phyloP scores from a whole-genome alignment of 2,329 filamentous ascomycete species.

The Chaetomiaceae sp. region DNA sequence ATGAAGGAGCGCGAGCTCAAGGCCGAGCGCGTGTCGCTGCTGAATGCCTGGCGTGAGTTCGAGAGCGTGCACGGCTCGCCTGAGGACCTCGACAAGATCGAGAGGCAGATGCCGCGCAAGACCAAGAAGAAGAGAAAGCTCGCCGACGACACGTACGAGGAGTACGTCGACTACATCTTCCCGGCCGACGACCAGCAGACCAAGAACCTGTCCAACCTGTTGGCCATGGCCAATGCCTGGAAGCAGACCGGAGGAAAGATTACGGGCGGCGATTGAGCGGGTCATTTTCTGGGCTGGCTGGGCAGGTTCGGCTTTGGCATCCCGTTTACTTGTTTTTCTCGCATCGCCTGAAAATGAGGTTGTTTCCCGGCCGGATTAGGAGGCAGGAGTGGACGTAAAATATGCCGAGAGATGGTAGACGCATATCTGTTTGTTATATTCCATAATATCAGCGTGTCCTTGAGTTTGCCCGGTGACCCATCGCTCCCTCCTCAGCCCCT shows the following conservation, averaged over 20 bases:
- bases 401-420: too few species aligned
- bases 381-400: too few species aligned
- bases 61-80: constrained; percentile 76
- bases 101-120: constrained; percentile 88
- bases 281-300: too few species aligned
- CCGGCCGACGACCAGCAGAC: constrained; percentile 87
- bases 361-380: too few species aligned
- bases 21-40: constrained; percentile 85
- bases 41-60: constrained; percentile 90
- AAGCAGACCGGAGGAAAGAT: constrained; percentile 56
- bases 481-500: too few species aligned
- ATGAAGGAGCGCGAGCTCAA: constrained; percentile 90
- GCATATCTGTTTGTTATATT: too few species aligned
- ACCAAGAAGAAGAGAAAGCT: constrained; percentile 89
- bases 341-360: too few species aligned
- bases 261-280: constrained; percentile 24
- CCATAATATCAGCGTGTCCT: too few species aligned
- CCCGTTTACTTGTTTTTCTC: too few species aligned
- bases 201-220: constrained; percentile 74
- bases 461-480: too few species aligned
- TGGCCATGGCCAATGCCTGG: constrained; percentile 85
- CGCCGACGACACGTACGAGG: constrained; percentile 90
- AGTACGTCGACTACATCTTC: constrained; percentile 97
- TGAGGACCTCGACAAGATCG: constrained; percentile 74
- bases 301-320: too few species aligned